phyloP scores from a whole-genome alignment of 768 basidiomycete genomes.

The Phylloporus rhodoxanthus region DNA sequence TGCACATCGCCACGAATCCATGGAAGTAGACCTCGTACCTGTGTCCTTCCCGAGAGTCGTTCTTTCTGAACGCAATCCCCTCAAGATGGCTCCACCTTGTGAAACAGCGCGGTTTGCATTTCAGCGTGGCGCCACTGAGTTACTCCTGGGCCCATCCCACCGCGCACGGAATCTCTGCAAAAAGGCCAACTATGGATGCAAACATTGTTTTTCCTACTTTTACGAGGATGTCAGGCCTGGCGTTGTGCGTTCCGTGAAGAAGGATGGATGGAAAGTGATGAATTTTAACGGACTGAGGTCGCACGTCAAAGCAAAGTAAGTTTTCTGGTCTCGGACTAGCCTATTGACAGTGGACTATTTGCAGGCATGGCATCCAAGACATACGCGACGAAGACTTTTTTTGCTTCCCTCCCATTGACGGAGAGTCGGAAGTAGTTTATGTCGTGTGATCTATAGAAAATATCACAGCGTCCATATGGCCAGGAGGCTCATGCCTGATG shows the following conservation, averaged over 20 bases:
- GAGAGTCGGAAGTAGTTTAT: not conserved
- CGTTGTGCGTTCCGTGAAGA: not conserved
- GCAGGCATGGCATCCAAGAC: constrained; percentile 44
- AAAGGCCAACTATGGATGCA: constrained; percentile 44
- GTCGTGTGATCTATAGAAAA: not conserved
- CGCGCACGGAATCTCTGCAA: constrained; percentile 29
- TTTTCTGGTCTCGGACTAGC: not conserved
- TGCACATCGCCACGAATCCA: constrained; percentile 55
- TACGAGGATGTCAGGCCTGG: not conserved
- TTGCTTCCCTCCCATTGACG: constrained; percentile 9
- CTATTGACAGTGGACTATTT: constrained; percentile 5
- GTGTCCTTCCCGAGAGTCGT: fast-evolving
- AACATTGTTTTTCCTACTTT: constrained; percentile 38
- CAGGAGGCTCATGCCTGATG: too few relatives aligned
- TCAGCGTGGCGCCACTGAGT: constrained; percentile 19
- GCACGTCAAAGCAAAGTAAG: constrained; percentile 59
- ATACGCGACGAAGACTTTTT: constrained; percentile 55
- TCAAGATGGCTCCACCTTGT: not conserved
- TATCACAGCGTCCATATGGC: too few relatives aligned
- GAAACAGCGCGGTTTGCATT: constrained; percentile 4
- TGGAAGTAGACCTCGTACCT: constrained; percentile 36
- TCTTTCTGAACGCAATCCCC: not conserved
- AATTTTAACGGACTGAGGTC: constrained; percentile 54
- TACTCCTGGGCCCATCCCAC: constrained; percentile 14
- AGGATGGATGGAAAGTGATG: constrained; percentile 28